Conservation (phyloP, 2,329 filamentous ascomycete species). For the Trichoderma koningiopsis region DNA sequence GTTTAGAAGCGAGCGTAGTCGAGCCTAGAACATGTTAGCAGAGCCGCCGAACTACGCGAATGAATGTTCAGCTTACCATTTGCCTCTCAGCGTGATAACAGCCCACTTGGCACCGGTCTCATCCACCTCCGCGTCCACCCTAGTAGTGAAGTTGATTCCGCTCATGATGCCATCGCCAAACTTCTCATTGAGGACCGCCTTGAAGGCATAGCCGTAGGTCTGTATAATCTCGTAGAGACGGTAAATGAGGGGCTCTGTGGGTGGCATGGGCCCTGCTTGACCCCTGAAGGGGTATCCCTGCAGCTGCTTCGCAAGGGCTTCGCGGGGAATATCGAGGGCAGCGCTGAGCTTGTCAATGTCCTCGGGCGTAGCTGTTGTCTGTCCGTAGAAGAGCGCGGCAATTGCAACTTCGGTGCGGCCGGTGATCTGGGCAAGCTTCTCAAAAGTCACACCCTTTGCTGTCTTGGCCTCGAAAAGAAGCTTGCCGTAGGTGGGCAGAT, state of each 20-base stretch:
- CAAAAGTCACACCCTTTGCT: background rate
- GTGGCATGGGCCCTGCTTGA: constrained; percentile 2
- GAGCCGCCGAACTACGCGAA: background rate
- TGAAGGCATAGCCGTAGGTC: constrained; percentile 3
- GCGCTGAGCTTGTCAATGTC: constrained; percentile 4
- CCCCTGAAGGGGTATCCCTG: background rate
- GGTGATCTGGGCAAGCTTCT: background rate
- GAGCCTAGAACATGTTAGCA: background rate
- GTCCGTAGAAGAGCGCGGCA: constrained; percentile 5
- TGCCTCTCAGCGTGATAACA: constrained; percentile 3
- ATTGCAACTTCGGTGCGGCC: constrained; percentile 1
- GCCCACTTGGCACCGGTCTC: constrained; percentile 9
- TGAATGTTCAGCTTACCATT: background rate
- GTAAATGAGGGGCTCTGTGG: constrained; percentile 7
- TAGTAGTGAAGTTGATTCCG: constrained; percentile 6
- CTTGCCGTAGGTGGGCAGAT: background rate
- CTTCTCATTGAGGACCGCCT: constrained; percentile 11
- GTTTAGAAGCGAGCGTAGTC: background rate
- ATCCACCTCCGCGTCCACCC: background rate
- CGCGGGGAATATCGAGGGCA: constrained; percentile 3
- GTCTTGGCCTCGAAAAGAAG: constrained; percentile 9
- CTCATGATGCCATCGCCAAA: constrained; percentile 8
- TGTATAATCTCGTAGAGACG: background rate
- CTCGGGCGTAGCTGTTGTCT: background rate
- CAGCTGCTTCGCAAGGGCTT: background rate